phyloP scores from a whole-genome alignment of 2,329 filamentous ascomycete genomes.

The Alternaria ethzedia region DNA sequence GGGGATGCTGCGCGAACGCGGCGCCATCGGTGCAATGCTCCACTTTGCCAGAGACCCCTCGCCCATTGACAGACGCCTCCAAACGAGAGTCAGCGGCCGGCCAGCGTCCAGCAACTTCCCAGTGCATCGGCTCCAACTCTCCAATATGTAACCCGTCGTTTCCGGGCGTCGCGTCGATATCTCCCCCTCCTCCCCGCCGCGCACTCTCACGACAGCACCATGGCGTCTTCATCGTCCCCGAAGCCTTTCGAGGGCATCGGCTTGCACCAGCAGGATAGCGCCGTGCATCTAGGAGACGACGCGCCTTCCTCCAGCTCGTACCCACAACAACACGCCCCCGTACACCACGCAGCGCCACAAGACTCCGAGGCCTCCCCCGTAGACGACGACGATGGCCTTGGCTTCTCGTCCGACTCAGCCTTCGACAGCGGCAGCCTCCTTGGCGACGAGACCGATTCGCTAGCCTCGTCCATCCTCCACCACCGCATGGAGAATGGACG shows the following conservation, averaged over 20 bases:
- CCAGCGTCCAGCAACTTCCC: neutral
- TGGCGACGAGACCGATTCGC: constrained; percentile 44
- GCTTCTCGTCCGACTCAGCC: constrained; percentile 40
- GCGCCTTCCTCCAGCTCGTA: neutral
- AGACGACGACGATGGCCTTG: constrained; percentile 13
- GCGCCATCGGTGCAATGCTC: constrained; percentile 2
- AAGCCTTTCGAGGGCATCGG: constrained; percentile 19
- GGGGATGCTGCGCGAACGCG: constrained; percentile 5
- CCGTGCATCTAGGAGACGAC: constrained; percentile 24
- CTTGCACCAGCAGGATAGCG: constrained; percentile 32
- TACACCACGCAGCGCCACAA: neutral
- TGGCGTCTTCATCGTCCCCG: constrained; percentile 17
- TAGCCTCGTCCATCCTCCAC: constrained; percentile 44
- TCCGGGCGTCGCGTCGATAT: neutral
- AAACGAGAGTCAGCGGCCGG: neutral
- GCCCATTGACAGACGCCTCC: neutral
- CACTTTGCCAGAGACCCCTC: constrained; percentile 1
- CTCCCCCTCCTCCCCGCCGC: neutral
- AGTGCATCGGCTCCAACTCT: neutral
- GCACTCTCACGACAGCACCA: neutral
- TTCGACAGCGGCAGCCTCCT: constrained; percentile 47
- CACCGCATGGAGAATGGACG: constrained; percentile 49
- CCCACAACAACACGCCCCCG: constrained; percentile 2
- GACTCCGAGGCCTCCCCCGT: neutral
- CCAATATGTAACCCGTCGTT: neutral